Percentiles rank a stretch among this genome's conserved stretches.
Conservation (phyloP, 768 basidiomycete species). For the Tulasnella sp. region DNA sequence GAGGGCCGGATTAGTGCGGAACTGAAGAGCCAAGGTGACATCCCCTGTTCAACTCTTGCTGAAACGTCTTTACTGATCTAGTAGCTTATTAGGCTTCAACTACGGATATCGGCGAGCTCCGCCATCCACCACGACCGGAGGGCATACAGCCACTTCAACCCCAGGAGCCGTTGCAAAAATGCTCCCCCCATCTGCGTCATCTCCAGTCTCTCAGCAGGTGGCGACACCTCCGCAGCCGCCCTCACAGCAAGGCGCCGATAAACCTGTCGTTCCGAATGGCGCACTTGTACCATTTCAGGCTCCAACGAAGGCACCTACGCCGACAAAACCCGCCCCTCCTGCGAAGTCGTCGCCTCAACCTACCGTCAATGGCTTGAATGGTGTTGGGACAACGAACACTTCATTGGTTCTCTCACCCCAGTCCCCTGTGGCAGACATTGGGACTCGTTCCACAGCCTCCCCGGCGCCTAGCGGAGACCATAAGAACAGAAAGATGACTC, state of each 20-base stretch:
- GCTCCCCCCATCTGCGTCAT: constrained; percentile 29
- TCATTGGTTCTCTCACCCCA: constrained; percentile 25
- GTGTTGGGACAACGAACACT: constrained; percentile 24
- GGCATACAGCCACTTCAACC: constrained; percentile 21
- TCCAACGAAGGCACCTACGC: too few species aligned
- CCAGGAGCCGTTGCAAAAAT: constrained; percentile 34
- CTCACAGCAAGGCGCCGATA: constrained; percentile 28
- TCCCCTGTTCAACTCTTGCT: constrained; percentile 7
- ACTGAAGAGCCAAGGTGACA: constrained; percentile 78
- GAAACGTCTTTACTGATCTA: background rate
- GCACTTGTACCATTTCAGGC: too few species aligned
- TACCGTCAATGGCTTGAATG: background rate
- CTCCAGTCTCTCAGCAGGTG: constrained; percentile 22
- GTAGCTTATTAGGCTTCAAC: constrained; percentile 63
- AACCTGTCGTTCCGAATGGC: constrained; percentile 23
- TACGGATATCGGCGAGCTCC: constrained; percentile 70
- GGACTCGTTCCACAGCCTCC: constrained; percentile 27
- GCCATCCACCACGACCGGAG: background rate
- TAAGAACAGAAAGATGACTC: constrained; percentile 31
- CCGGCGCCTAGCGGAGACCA: constrained; percentile 34
- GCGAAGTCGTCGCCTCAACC: constrained; percentile 30
- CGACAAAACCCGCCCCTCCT: constrained; percentile 28
- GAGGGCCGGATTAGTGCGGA: constrained; percentile 90
- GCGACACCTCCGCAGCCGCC: background rate
- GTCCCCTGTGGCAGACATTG: constrained; percentile 27